Evolutionary conservation across 768 basidiomycete species (phyloP), one percentile per base, ranked within the genome.

Genomic region (Pleurotus djamor): DNA sequence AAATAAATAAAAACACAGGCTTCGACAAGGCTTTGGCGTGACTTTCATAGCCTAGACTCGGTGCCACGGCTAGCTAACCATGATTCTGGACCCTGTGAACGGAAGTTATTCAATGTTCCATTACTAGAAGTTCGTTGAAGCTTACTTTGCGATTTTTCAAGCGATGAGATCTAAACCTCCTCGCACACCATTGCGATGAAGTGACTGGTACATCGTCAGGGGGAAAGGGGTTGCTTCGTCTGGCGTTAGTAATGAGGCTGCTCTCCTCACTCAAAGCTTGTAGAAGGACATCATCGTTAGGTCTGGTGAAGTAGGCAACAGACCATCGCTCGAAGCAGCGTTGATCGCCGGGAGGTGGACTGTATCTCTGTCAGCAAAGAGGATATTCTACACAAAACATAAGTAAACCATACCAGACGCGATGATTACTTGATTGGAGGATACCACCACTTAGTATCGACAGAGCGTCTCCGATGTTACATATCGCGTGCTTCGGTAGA

Each of bases 381-480:
- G 48, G 17, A 4, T 35, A 48, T 38, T 17, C 33, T 28, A 36
- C 10, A 17, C 45, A 35, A 35, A 33, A 52, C 9, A 61, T 35
- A 21, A 43, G n/a, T 9, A 62, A 71, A 56, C 51, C 21, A 28
- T 28, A 75, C 71, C 83, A 74, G 4, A 83, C 83, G 14, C 82
- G 77, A 60, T 84, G 83, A 4, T 81, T 65, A 64, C 78, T 80
- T 8, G 81, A 83, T n/a, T 76, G 73, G 32, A 83, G 71, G 52
- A 83, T 78, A 3, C 82, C 80, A 1, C 79, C 81, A 35, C 79
- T 81, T 60, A 83, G 79, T 43, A 82, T 66, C 9, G 78, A 64
- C 63, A 84, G 68, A 0, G 82, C 80, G 55, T 84, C 82, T 5
- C 82, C 82, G 5, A 81, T 41, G 51, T 81, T 81, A 66, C 80